A percentile compares a stretch with the other conserved stretches of the same genome.
Conservation (phyloP, 2,329 filamentous ascomycete species). For the Beauveria sp. region DNA sequence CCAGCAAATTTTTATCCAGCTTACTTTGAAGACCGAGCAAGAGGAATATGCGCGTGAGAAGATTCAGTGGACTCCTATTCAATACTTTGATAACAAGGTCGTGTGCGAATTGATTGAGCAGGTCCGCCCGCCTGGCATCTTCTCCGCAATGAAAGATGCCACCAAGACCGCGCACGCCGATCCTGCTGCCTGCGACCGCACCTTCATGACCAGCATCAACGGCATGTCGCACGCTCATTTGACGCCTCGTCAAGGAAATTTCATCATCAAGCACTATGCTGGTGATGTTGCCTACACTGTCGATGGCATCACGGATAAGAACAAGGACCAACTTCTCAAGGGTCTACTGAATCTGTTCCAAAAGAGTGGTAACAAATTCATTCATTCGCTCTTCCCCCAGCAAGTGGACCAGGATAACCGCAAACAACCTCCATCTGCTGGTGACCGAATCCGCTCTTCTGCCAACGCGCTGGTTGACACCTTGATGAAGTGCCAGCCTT, state of each 20-base stretch:
- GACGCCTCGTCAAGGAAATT: conserved; percentile 85
- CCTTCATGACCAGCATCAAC: conserved; percentile 89
- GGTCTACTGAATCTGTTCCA: conserved; percentile 83
- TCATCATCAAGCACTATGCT: conserved; percentile 98
- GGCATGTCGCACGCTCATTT: conserved; percentile 89
- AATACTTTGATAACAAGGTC: conserved; percentile 99
- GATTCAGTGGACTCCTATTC: conserved; percentile 98
- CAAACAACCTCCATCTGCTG: conserved; percentile 85
- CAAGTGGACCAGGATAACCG: conserved; percentile 95
- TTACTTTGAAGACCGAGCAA: conserved; percentile 93
- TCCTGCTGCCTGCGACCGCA: conserved; percentile 86
- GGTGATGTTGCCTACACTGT: conserved; percentile 93
- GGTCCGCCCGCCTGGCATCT: conserved; percentile 80
- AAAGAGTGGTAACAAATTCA: conserved; percentile 74
- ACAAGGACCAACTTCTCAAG: conserved; percentile 95
- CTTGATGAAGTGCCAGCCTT: conserved; percentile 93
- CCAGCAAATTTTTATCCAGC: conserved; percentile 97
- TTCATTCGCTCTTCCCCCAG: conserved; percentile 84
- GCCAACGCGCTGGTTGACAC: conserved; percentile 93
- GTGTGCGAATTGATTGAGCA: conserved; percentile 97
- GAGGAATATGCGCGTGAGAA: conserved; percentile 94
- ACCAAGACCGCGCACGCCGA: conserved; percentile 98
- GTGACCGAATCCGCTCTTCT: conserved; percentile 91
- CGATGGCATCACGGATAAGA: conserved; percentile 98
- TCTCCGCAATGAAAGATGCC: conserved; percentile 93